Evolutionary conservation across 768 basidiomycete genomes (phyloP).

Genomic region (Xerocomus spinulosus): DNA sequence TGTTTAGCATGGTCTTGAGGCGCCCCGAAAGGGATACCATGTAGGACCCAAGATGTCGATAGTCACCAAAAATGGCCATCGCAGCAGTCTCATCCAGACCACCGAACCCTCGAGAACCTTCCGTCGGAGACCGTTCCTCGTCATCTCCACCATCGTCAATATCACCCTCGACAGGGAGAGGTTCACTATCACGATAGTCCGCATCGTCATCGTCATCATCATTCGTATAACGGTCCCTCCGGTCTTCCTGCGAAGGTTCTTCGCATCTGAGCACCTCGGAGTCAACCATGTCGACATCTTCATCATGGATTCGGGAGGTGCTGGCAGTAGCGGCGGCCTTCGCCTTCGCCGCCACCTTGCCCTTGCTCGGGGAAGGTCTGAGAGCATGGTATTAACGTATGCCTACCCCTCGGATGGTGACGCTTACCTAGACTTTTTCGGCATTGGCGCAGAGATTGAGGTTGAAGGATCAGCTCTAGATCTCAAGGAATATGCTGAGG

Average conservation of each 20-base stretch:
- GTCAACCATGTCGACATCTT: constrained; percentile 77
- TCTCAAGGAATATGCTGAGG: constrained; percentile 62
- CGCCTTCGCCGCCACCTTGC: constrained; percentile 54
- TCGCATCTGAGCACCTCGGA: constrained; percentile 49
- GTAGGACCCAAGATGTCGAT: constrained; percentile 85
- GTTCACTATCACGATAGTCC: constrained; percentile 48
- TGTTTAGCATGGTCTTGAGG: constrained; percentile 85
- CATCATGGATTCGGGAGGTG: constrained; percentile 61
- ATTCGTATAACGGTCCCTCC: constrained; percentile 41
- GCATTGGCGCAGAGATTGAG: constrained; percentile 53
- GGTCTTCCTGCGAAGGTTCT: constrained; percentile 40
- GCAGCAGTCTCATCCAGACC: constrained; percentile 67
- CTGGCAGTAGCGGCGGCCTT: constrained; percentile 55
- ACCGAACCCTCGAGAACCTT: constrained; percentile 39
- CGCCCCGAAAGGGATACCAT: constrained; percentile 86
- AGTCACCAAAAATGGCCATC: constrained; percentile 81
- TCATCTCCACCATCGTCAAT: constrained; percentile 42
- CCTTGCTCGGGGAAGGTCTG: constrained; percentile 52
- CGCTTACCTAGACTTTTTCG: constrained; percentile 67
- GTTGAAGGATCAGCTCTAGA: constrained; percentile 45
- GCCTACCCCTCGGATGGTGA: constrained; percentile 4
- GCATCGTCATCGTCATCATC: constrained; percentile 37
- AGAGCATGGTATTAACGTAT: constrained; percentile 12
- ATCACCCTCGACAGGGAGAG: constrained; percentile 43
- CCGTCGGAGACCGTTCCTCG: constrained; percentile 33